A percentile compares a stretch with the other conserved stretches of the same genome.
phyloP scores from a whole-genome alignment of 2,329 filamentous ascomycete genomes.

The Remersonia thermophila region DNA sequence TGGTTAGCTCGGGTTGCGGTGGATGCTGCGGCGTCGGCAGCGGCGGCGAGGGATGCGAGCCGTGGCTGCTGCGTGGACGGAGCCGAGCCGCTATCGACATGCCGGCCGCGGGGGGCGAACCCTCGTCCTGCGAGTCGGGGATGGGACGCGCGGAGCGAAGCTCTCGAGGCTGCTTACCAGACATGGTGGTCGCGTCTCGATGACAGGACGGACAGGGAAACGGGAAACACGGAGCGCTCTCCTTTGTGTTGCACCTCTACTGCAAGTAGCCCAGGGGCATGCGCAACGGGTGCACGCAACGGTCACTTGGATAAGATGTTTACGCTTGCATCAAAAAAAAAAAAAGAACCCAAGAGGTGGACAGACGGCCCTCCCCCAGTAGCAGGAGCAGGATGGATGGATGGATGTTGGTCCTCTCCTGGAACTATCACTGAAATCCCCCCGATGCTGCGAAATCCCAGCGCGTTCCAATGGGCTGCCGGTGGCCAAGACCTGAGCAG shows the following conservation, averaged over 20 bases:
- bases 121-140: background rate
- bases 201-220: no score
- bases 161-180: constrained; percentile 18
- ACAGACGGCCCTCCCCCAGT: constrained; percentile 3
- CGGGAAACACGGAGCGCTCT: background rate
- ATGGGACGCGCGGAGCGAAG: constrained; percentile 3
- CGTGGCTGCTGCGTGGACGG: background rate
- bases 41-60: background rate
- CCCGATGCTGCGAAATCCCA: no score
- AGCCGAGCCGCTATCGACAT: background rate
- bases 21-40: constrained; percentile 4
- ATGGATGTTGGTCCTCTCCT: no score
- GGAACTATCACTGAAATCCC: constrained; percentile 8
- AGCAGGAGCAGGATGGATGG: constrained; percentile 5
- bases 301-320: constrained; percentile 15
- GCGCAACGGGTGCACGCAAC: constrained; percentile 12
- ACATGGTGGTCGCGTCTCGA: constrained; percentile 16
- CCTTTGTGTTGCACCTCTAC: constrained; percentile 11
- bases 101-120: background rate
- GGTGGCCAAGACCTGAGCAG: no score
- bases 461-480: no score
- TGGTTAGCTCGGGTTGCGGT: constrained; percentile 13
- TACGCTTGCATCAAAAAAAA: constrained; percentile 10
- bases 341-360: constrained; percentile 8
- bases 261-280: constrained; percentile 15